Evolutionary conservation across 2,329 filamentous ascomycete species (phyloP).

Genomic region (Ilyonectria sp.): DNA sequence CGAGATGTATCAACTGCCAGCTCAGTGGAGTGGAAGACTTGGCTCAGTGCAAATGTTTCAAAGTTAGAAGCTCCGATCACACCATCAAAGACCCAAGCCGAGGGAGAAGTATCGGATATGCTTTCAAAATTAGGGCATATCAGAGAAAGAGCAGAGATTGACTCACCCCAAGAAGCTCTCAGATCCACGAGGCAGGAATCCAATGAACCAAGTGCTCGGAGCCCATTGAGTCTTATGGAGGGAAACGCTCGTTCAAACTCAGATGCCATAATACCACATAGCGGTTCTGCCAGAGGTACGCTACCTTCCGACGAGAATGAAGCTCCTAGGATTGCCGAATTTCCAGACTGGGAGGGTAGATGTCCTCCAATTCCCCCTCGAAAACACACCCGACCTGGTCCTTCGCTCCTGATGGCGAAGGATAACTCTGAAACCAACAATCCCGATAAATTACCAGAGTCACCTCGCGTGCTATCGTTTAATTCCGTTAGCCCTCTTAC

Average conservation of each 20-base stretch:
- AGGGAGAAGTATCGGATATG: slow-evolving; percentile 11
- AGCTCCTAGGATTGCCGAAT: slow-evolving; percentile 19
- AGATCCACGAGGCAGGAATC: not conserved
- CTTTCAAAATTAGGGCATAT: slow-evolving; percentile 57
- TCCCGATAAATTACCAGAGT: not conserved
- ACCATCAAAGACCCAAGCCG: slow-evolving; percentile 26
- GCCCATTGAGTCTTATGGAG: slow-evolving; percentile 32
- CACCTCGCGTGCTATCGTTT: slow-evolving; percentile 46
- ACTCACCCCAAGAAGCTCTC: slow-evolving; percentile 47
- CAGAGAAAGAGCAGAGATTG: slow-evolving; percentile 66
- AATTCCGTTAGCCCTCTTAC: slow-evolving; percentile 41
- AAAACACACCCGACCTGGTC: slow-evolving; percentile 42
- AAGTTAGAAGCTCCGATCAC: slow-evolving; percentile 57
- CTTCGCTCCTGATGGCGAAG: slow-evolving; percentile 45
- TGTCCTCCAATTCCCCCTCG: slow-evolving; percentile 36
- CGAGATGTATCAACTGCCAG: slow-evolving; percentile 60
- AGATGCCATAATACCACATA: not conserved
- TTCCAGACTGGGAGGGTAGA: not conserved
- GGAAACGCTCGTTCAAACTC: slow-evolving; percentile 25
- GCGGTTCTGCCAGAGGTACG: not conserved
- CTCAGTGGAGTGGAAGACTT: slow-evolving; percentile 69
- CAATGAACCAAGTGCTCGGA: slow-evolving; percentile 7
- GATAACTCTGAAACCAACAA: slow-evolving; percentile 5
- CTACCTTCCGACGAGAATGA: slow-evolving; percentile 39
- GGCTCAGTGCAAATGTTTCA: slow-evolving; percentile 67